phyloP scores from a whole-genome alignment of 2,329 filamentous ascomycete genomes.

The Sporothrix humicola region DNA sequence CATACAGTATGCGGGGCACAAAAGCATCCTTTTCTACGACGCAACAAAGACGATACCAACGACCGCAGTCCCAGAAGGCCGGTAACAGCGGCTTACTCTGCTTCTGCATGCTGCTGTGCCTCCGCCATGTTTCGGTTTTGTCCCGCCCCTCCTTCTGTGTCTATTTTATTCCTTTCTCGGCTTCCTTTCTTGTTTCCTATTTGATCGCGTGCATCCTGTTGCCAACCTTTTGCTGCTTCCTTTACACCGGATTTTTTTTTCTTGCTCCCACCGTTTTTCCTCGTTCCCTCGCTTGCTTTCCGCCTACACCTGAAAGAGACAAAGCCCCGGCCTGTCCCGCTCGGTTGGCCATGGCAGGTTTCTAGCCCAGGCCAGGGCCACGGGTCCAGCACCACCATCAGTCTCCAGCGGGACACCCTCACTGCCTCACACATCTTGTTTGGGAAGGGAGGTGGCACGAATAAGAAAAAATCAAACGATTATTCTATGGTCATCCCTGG shows the following conservation, averaged over 20 bases:
- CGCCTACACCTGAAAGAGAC: conserved; percentile 27
- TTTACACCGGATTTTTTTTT: not conserved
- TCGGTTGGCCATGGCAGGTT: not conserved
- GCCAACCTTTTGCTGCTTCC: not conserved
- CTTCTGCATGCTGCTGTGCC: not conserved
- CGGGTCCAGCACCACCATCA: not conserved
- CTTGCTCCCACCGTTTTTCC: not conserved
- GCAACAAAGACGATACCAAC: not conserved
- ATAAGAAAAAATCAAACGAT: too few species aligned
- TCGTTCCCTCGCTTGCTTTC: not conserved
- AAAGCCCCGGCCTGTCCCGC: conserved; percentile 32
- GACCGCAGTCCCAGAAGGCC: not conserved
- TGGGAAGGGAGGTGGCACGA: too few species aligned
- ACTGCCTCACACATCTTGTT: not conserved
- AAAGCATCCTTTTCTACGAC: not conserved
- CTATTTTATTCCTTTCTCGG: not conserved
- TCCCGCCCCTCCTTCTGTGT: not conserved
- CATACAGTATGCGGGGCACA: not conserved
- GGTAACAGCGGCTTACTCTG: not conserved
- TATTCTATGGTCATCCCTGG: not conserved
- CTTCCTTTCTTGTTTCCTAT: not conserved
- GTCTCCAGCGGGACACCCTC: not conserved
- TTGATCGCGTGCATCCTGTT: not conserved
- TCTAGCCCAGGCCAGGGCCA: not conserved
- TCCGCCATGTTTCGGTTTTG: not conserved